A percentile compares a stretch with the other conserved stretches of the same genome.
Evolutionary conservation across 2,329 filamentous ascomycete species (phyloP).

Genomic region (Cephalotrichum gorgonifer): DNA sequence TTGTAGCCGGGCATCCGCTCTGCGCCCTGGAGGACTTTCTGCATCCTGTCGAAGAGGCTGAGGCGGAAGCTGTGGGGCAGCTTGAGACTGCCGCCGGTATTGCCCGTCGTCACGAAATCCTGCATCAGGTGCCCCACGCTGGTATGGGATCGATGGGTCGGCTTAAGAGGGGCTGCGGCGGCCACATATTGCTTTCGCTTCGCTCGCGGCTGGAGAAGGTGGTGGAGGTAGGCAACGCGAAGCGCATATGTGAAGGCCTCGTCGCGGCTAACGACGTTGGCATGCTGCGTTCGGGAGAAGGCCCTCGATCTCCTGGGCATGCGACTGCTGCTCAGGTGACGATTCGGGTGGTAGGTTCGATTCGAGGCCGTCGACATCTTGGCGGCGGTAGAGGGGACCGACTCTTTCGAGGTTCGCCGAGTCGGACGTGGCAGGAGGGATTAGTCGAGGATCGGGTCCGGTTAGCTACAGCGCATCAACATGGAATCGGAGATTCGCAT

Average conservation of each 20-base stretch:
- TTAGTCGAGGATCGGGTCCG: neutral
- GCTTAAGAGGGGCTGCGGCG: slow-evolving; percentile 36
- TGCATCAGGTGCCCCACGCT: slow-evolving; percentile 80
- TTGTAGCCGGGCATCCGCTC: slow-evolving; percentile 82
- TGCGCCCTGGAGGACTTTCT: slow-evolving; percentile 67
- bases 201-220: slow-evolving; percentile 82
- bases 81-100: slow-evolving; percentile 34
- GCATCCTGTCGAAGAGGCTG: slow-evolving; percentile 59
- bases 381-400: neutral
- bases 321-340: slow-evolving; percentile 33
- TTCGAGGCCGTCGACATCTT: slow-evolving; percentile 9
- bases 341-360: slow-evolving; percentile 30
- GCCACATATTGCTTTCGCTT: slow-evolving; percentile 82
- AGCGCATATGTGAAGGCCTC: slow-evolving; percentile 90
- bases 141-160: slow-evolving; percentile 52
- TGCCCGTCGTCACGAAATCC: slow-evolving; percentile 57
- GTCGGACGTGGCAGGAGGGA: neutral
- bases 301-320: slow-evolving; percentile 26
- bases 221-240: slow-evolving; percentile 81
- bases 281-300: slow-evolving; percentile 33
- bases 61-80: slow-evolving; percentile 44
- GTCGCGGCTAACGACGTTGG: slow-evolving; percentile 47
- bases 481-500: neutral
- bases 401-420: neutral
- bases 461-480: neutral